These are phyloP conservation scores for Xylaria sp. DNA, from an alignment of 2,329 filamentous ascomycete genomes.

Conservation along the genomic window DNA sequence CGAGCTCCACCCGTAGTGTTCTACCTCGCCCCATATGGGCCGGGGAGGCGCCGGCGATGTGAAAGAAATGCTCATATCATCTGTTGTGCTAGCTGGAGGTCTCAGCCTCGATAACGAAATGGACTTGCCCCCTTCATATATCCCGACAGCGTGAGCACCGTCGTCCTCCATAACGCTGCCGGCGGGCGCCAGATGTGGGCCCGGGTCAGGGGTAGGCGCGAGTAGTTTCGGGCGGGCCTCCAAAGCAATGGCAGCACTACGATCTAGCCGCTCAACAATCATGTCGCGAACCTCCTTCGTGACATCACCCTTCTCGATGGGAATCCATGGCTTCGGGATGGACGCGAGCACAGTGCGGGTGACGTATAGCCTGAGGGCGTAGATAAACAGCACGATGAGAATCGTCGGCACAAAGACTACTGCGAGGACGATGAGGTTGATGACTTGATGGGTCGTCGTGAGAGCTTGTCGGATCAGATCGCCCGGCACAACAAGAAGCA, in stretches of 20 bases:
- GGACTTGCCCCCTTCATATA: slow-evolving; percentile 19
- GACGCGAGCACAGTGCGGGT: slow-evolving; percentile 71
- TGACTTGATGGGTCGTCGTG: slow-evolving; percentile 53
- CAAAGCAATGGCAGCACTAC: slow-evolving; percentile 77
- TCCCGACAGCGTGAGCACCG: background rate
- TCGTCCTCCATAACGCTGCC: slow-evolving; percentile 13
- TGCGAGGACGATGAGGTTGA: slow-evolving; percentile 78
- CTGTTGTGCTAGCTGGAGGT: slow-evolving; percentile 36
- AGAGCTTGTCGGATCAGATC: slow-evolving; percentile 77
- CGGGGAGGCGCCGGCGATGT: slow-evolving; percentile 42
- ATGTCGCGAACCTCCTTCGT: slow-evolving; percentile 67
- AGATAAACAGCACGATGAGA: slow-evolving; percentile 67
- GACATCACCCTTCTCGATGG: slow-evolving; percentile 79
- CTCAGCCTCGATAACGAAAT: slow-evolving; percentile 27
- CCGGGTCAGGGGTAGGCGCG: slow-evolving; percentile 19
- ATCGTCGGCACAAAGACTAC: slow-evolving; percentile 70
- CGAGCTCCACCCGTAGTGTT: slow-evolving; percentile 84
- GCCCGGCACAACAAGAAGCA: slow-evolving; percentile 74
- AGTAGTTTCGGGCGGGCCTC: slow-evolving; percentile 64
- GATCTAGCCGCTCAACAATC: slow-evolving; percentile 64
- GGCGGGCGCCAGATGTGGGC: slow-evolving; percentile 19
- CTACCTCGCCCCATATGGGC: slow-evolving; percentile 73
- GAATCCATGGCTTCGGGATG: slow-evolving; percentile 83
- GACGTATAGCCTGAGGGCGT: slow-evolving; percentile 78
- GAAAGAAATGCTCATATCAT: slow-evolving; percentile 37